Percentiles rank a stretch among this genome's conserved stretches.
phyloP scores from a whole-genome alignment of 345 rosid genomes.

The Limnanthes douglasii region DNA sequence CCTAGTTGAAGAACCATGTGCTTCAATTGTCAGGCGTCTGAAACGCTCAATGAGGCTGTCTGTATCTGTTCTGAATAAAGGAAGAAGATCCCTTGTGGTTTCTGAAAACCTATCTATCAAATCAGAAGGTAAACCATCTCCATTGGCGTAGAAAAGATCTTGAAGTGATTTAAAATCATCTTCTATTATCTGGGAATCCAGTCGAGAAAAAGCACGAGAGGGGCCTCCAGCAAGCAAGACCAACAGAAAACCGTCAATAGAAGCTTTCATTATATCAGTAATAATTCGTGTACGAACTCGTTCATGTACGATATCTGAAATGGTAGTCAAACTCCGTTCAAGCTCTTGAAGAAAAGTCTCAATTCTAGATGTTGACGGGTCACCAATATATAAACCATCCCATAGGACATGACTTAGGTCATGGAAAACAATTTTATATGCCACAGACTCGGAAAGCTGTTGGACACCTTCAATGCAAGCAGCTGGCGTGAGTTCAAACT shows the following conservation, averaged over 20 bases:
- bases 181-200: constrained; percentile 64
- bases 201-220: constrained; percentile 59
- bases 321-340: constrained; percentile 40
- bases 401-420: constrained; percentile 71
- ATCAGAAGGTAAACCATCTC: constrained; percentile 78
- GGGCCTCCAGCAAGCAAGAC: constrained; percentile 97
- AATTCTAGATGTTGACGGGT: constrained; percentile 55
- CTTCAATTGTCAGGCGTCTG: constrained; percentile 53
- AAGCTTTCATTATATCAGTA: constrained; percentile 76
- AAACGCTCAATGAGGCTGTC: constrained; percentile 75
- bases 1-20: constrained; percentile 64
- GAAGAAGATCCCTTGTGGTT: constrained; percentile 56
- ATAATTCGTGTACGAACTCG: constrained; percentile 70
- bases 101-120: constrained; percentile 61
- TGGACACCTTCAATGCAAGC: constrained; percentile 88
- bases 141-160: constrained; percentile 89
- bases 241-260: constrained; percentile 79
- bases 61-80: constrained; percentile 65
- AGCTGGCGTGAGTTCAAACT: constrained; percentile 66
- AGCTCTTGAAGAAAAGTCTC: constrained; percentile 67
- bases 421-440: constrained; percentile 68
- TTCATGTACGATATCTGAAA: constrained; percentile 64
- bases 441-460: constrained; percentile 72
- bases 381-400: constrained; percentile 89
- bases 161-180: constrained; percentile 86